Evolutionary conservation across 352 stramenopile species (phyloP), one percentile per base, ranked within the genome.

Genomic region (Globisporangium barbulae): DNA sequence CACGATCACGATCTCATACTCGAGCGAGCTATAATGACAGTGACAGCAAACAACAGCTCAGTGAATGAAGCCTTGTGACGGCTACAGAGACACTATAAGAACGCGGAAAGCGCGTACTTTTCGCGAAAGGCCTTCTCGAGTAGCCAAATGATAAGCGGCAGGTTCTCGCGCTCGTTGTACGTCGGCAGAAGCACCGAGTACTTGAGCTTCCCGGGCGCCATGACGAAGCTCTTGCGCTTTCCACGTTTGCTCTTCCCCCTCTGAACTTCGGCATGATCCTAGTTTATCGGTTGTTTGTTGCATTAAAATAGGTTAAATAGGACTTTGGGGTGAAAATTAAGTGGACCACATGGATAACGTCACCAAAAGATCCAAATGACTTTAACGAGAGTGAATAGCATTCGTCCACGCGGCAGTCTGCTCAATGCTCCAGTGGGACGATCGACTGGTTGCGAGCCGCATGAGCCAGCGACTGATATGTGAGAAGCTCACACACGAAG

Each of bases 121-220:
- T 96, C 80, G 13, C 77, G 79, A 70, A 99, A 98, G 6, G 87
- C 85, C 75, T 97, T 94, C 67, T 99, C 84, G 22, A 99, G 67
- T 53, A 99, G 81, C 80, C 96, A 99, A n/a, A 98, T 87, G 52
- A 98, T 98, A 15, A 99, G 80, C 31, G 97, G 97, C 22, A 99
- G 80, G 79, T 99, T 99, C 66, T 99, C 96, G 37, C 92, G 83
- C 78, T 99, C 97, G 73, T 99, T 99, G 80, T 99, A 99, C 35
- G 96, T 99, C 59, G 97, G 97, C 63, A 99, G 77, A 68, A 99
- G 95, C 37, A 99, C 86, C 39, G 94, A 98, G 69, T 98, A 98
- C 76, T 93, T 93, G 69, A 60, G 44, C n/a, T 54, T 52, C 50
- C 31, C 22, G 15, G 49, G 10, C 52, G 48, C 25, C 60, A 53